phyloP scores from a whole-genome alignment of 768 basidiomycete genomes.

The Rhizopogon sp. region DNA sequence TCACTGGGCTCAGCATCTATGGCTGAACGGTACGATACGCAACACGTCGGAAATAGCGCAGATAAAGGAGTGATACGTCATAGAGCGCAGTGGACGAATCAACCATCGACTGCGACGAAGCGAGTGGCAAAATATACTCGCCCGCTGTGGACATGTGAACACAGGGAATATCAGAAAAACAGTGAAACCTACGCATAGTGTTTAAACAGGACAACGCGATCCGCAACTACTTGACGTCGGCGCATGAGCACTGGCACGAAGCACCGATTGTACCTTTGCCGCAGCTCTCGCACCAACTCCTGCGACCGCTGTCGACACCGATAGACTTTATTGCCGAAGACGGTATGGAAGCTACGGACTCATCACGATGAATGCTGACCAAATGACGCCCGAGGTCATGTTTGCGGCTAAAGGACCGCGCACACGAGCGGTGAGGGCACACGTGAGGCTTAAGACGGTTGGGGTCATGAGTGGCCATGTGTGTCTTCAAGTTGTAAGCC shows the following conservation, averaged over 20 bases:
- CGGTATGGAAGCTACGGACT: conserved; percentile 40
- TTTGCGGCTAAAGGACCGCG: conserved; percentile 89
- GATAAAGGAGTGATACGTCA: conserved; percentile 26
- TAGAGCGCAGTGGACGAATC: conserved; percentile 28
- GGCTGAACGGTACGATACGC: conserved; percentile 57
- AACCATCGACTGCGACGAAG: conserved; percentile 36
- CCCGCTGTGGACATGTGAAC: conserved; percentile 16
- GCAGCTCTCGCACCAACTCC: conserved; percentile 71
- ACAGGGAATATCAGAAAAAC: background rate
- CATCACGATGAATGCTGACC: conserved; percentile 79
- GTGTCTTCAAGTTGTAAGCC: conserved; percentile 93
- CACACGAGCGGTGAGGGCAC: conserved; percentile 82
- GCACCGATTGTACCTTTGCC: conserved; percentile 64
- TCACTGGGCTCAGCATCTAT: conserved; percentile 46
- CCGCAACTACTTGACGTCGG: conserved; percentile 52
- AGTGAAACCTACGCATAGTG: conserved; percentile 23
- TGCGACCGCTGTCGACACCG: conserved; percentile 59
- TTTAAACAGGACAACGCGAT: conserved; percentile 7
- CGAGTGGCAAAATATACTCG: conserved; percentile 32
- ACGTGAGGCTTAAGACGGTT: conserved; percentile 84
- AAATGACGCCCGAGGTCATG: conserved; percentile 91
- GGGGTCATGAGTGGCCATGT: conserved; percentile 93
- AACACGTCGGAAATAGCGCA: conserved; percentile 43
- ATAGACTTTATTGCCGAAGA: conserved; percentile 43
- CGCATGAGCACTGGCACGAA: conserved; percentile 52